Conservation (phyloP, 441 rosid genomes). For the Gossypium laxum region DNA sequence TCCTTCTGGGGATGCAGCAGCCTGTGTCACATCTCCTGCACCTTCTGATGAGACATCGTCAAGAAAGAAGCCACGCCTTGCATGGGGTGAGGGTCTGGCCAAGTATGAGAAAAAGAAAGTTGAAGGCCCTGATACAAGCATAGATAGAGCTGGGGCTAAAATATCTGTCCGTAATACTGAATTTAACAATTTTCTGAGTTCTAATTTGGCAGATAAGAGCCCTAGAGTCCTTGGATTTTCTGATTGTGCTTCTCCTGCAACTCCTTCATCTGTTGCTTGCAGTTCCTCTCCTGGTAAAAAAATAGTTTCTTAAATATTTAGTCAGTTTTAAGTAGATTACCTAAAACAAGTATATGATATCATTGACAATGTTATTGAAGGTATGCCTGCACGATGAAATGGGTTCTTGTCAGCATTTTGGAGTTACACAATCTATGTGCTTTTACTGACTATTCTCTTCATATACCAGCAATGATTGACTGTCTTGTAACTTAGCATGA, state of each 20-base stretch:
- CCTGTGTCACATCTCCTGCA: conserved; percentile 39
- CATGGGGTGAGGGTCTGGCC: conserved; percentile 98
- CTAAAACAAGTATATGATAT: neutral
- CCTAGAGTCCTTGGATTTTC: conserved; percentile 42
- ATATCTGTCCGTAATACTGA: conserved; percentile 32
- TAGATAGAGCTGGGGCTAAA: conserved; percentile 34
- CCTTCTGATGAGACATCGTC: conserved; percentile 55
- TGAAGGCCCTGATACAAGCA: conserved; percentile 50
- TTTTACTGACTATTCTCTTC: neutral
- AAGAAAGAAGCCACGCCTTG: conserved; percentile 87
- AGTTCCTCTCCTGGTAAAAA: conserved; percentile 75
- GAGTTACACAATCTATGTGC: neutral
- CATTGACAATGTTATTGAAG: neutral
- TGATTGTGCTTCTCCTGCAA: conserved; percentile 83
- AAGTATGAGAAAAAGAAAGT: conserved; percentile 94
- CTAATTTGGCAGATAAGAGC: conserved; percentile 53
- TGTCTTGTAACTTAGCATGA: neutral
- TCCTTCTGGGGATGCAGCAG: conserved; percentile 58
- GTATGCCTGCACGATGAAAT: neutral
- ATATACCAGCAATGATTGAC: neutral
- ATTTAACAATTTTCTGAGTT: conserved; percentile 33
- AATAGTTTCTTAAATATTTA: neutral
- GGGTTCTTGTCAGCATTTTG: neutral
- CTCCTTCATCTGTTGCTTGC: conserved; percentile 88
- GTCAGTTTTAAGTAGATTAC: neutral